Conservation (phyloP, 163 green algal species). For the Trebouxia gelatinosa region DNA sequence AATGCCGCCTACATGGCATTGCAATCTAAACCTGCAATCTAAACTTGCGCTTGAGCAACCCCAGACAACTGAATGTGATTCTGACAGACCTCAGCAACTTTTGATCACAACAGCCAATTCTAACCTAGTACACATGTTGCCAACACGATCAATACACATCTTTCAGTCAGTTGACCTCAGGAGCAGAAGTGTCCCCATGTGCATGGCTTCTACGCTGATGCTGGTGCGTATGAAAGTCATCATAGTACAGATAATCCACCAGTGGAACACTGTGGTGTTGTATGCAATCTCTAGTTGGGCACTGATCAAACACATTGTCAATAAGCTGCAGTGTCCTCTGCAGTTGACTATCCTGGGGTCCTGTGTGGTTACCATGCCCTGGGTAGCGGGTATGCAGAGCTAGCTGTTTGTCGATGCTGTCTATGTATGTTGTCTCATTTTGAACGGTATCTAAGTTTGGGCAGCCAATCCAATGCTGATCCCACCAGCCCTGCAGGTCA, state of each 20-base stretch:
- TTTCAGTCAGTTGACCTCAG: too few relatives aligned
- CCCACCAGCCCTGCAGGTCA: conserved; percentile 34
- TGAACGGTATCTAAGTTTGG: neutral
- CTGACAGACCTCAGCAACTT: too few relatives aligned
- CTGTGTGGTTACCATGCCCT: conserved; percentile 17
- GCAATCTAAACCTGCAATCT: too few relatives aligned
- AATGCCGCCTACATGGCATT: too few relatives aligned
- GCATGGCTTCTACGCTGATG: too few relatives aligned
- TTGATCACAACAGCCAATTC: too few relatives aligned
- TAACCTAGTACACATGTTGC: too few relatives aligned
- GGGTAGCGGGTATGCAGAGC: conserved; percentile 28
- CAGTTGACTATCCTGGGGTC: neutral
- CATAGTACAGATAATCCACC: conserved; percentile 11
- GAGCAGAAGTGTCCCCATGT: too few relatives aligned
- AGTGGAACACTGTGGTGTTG: conserved; percentile 4
- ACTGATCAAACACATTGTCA: conserved; percentile 16
- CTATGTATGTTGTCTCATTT: conserved; percentile 2
- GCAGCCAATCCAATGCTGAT: conserved; percentile 23
- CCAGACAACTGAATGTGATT: too few relatives aligned
- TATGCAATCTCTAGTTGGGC: neutral
- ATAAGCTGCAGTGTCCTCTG: conserved; percentile 15
- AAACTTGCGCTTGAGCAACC: too few relatives aligned
- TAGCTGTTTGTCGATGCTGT: conserved; percentile 12
- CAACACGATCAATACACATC: too few relatives aligned
- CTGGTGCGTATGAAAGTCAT: neutral